phyloP scores from a whole-genome alignment of 2,329 filamentous ascomycete genomes.

The Chaetomium globosum region DNA sequence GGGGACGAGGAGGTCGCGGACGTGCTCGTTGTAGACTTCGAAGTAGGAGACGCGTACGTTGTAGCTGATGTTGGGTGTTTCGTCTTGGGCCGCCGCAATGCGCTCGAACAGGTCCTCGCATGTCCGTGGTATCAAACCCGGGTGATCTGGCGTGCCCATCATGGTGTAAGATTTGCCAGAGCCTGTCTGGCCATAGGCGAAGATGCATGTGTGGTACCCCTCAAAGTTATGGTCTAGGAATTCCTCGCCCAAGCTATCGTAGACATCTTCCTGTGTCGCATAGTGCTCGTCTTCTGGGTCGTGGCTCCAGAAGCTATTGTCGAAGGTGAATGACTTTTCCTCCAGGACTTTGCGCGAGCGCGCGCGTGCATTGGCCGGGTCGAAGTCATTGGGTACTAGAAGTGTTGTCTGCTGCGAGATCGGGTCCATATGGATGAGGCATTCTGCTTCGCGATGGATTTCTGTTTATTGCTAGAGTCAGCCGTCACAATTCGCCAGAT shows the following conservation, averaged over 20 bases:
- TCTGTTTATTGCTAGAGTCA: constrained; percentile 57
- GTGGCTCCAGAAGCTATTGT: constrained; percentile 98
- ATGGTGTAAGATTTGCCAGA: constrained; percentile 98
- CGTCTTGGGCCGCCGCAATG: constrained; percentile 74
- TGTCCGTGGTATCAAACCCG: constrained; percentile 89
- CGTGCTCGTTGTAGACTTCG: constrained; percentile 99
- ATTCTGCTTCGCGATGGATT: constrained; percentile 75
- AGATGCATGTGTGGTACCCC: constrained; percentile 98
- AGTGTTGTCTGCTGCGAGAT: constrained; percentile 82
- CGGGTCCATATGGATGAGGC: constrained; percentile 90
- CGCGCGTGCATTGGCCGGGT: constrained; percentile 57
- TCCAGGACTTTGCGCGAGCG: constrained; percentile 76
- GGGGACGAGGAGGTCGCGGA: constrained; percentile 86
- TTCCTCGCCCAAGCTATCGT: constrained; percentile 90
- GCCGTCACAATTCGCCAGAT: not conserved
- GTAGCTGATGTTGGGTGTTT: constrained; percentile 91
- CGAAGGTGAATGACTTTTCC: constrained; percentile 91
- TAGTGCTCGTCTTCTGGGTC: constrained; percentile 78
- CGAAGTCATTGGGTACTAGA: constrained; percentile 52
- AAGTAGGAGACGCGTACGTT: constrained; percentile 98
- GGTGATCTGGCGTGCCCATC: constrained; percentile 87
- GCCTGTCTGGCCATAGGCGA: constrained; percentile 96
- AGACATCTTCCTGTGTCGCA: constrained; percentile 88
- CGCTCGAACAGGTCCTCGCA: constrained; percentile 95
- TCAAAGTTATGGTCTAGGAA: constrained; percentile 99